Conservation (phyloP, 805 yeast species). For the Cyberlindnera maclurae region DNA sequence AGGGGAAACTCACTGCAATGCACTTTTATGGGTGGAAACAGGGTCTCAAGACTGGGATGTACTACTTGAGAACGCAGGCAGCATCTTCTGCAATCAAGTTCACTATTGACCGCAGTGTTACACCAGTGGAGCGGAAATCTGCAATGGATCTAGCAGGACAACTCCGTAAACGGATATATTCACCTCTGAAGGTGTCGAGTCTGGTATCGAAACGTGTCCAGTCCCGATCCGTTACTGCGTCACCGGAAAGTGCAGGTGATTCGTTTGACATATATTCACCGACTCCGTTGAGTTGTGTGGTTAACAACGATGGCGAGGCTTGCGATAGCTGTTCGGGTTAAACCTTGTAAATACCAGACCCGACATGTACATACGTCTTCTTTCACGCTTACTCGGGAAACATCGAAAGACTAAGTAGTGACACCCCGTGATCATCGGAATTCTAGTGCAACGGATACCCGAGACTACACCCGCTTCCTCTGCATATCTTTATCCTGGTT, state of each 20-base stretch:
- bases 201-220: slow-evolving; percentile 2
- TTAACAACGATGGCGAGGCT: slow-evolving; percentile 1
- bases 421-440: too few relatives aligned
- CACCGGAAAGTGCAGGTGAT: background rate
- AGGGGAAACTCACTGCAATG: slow-evolving; percentile 96
- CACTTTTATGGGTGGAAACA: slow-evolving; percentile 99
- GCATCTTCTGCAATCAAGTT: slow-evolving; percentile 96
- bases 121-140: slow-evolving; percentile 19
- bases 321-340: slow-evolving; percentile 9
- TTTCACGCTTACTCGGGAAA: too few relatives aligned
- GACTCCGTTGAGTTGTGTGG: slow-evolving; percentile 2
- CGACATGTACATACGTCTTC: too few relatives aligned
- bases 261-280: slow-evolving; percentile 1
- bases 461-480: too few relatives aligned
- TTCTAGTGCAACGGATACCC: too few relatives aligned
- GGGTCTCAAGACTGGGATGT: slow-evolving; percentile 98
- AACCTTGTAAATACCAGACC: background rate
- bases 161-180: slow-evolving; percentile 7
- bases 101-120: slow-evolving; percentile 50
- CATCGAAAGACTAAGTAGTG: too few relatives aligned
- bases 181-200: slow-evolving; percentile 2
- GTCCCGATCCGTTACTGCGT: background rate
- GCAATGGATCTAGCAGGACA: background rate
- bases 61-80: slow-evolving; percentile 94
- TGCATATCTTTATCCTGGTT: too few relatives aligned